A percentile compares a stretch with the other conserved stretches of the same genome.
Evolutionary conservation across 1,284 basidiomycete species (phyloP).

Genomic region (Coniferiporia weirii): DNA sequence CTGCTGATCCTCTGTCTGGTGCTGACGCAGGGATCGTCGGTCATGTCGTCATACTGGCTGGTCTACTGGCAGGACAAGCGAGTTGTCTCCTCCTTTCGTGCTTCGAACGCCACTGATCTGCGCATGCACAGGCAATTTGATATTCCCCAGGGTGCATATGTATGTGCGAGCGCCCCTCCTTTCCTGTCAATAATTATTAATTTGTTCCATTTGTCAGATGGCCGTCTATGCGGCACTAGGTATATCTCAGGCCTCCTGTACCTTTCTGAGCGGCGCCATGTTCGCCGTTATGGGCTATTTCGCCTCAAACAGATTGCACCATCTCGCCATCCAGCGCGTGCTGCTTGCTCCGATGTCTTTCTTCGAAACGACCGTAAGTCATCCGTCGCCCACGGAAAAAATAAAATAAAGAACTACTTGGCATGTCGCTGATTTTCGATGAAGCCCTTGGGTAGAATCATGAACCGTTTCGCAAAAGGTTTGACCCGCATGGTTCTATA

Average conservation of each 20-base stretch:
- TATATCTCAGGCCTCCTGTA: conserved; percentile 41
- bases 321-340: conserved; percentile 57
- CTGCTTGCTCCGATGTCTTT: conserved; percentile 80
- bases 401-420: not conserved
- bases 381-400: not conserved
- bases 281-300: conserved; percentile 57
- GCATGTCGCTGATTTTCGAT: not conserved
- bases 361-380: conserved; percentile 76
- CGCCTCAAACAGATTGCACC: conserved; percentile 41
- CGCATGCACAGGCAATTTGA: conserved; percentile 2
- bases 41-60: conserved; percentile 68
- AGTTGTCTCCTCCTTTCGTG: conserved; percentile 7
- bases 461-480: conserved; percentile 77
- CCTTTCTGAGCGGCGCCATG: conserved; percentile 49
- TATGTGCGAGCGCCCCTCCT: conserved; percentile 41
- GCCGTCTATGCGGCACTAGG: conserved; percentile 60
- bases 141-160: conserved; percentile 36
- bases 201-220: conserved; percentile 42
- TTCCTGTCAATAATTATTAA: conserved; percentile 29
- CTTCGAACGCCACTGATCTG: not conserved
- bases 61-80: conserved; percentile 67
- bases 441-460: conserved; percentile 82
- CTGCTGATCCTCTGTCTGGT: conserved; percentile 45
- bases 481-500: too few species aligned
- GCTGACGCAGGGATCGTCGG: conserved; percentile 53